These are phyloP conservation scores for Phytophthora lateralis DNA, from an alignment of 352 stramenopile genomes.

Conservation along the genomic window DNA sequence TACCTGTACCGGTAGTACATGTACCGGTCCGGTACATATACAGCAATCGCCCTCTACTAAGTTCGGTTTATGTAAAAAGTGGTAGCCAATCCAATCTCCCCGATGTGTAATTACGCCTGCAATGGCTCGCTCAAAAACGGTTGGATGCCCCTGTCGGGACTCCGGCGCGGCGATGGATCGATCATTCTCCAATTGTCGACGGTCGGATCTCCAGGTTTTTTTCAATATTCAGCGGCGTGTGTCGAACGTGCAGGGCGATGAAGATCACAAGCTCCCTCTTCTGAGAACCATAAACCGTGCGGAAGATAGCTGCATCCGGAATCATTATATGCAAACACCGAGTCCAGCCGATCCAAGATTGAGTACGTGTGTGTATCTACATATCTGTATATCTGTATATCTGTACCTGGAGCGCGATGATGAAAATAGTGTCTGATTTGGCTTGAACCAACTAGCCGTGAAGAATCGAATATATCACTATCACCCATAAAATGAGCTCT, in stretches of 20 bases:
- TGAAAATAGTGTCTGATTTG: slow-evolving; percentile 83
- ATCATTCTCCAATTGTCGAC: slow-evolving; percentile 38
- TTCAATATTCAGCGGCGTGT: slow-evolving; percentile 8
- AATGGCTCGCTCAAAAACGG: slow-evolving; percentile 12
- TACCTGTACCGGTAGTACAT: too few species aligned
- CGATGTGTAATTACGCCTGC: not conserved
- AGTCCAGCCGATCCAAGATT: slow-evolving; percentile 49
- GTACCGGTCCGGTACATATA: too few species aligned
- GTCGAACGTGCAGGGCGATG: slow-evolving; percentile 52
- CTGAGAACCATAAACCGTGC: slow-evolving; percentile 67
- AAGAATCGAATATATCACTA: slow-evolving; percentile 92
- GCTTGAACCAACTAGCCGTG: slow-evolving; percentile 93
- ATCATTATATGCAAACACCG: slow-evolving; percentile 89
- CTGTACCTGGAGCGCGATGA: slow-evolving; percentile 66
- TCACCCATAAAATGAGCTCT: slow-evolving; percentile 94
- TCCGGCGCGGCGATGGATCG: not conserved
- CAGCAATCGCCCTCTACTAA: slow-evolving; percentile 1
- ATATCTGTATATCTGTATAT: slow-evolving; percentile 27
- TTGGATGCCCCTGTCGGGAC: slow-evolving; percentile 10
- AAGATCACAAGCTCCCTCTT: slow-evolving; percentile 91
- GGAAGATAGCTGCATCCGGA: slow-evolving; percentile 90
- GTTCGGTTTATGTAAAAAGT: slow-evolving; percentile 3
- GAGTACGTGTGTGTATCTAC: slow-evolving; percentile 30
- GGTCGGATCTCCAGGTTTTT: not conserved
- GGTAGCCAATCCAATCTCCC: slow-evolving; percentile 4